Percentiles rank a stretch among this genome's conserved stretches.
Evolutionary conservation across 192 early-diverging fungal genomes (phyloP).

Genomic region (Podila minutissima): DNA sequence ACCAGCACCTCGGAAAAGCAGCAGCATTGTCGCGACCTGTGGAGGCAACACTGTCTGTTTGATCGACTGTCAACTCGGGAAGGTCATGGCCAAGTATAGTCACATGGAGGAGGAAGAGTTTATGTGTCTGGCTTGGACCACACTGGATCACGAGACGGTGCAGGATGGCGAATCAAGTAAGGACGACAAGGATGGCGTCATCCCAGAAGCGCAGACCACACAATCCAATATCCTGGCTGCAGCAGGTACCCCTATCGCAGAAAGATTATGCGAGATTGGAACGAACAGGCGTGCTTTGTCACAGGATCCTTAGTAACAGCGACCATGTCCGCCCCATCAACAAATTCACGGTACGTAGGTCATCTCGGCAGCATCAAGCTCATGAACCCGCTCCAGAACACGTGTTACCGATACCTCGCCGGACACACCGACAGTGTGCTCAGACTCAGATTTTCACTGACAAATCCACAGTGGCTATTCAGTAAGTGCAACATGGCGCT

Average conservation of each 20-base stretch:
- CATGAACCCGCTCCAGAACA: conserved; percentile 52
- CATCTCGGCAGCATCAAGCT: conserved; percentile 61
- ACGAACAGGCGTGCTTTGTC: no score
- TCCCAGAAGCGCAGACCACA: not conserved
- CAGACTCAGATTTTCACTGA: conserved; percentile 53
- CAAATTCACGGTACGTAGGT: conserved; percentile 14
- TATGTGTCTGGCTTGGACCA: conserved; percentile 61
- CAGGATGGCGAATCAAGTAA: not conserved
- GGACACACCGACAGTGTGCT: conserved; percentile 53
- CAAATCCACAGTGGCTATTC: conserved; percentile 55
- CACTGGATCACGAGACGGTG: conserved; percentile 13
- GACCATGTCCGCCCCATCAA: not conserved
- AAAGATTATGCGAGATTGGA: not conserved
- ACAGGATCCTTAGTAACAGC: not conserved
- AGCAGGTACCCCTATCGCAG: conserved; percentile 24
- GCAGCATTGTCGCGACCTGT: conserved; percentile 54
- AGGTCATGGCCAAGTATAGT: conserved; percentile 56
- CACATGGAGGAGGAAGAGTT: conserved; percentile 61
- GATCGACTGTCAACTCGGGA: conserved; percentile 54
- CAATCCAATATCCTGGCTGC: conserved; percentile 52
- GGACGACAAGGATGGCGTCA: not conserved
- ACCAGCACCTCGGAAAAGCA: not conserved
- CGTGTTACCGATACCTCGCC: conserved; percentile 58
- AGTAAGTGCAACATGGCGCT: conserved; percentile 37
- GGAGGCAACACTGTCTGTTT: conserved; percentile 55